These are phyloP conservation scores for Hericium rajendrae DNA, from an alignment of 768 basidiomycete species.

Conservation along the genomic window DNA sequence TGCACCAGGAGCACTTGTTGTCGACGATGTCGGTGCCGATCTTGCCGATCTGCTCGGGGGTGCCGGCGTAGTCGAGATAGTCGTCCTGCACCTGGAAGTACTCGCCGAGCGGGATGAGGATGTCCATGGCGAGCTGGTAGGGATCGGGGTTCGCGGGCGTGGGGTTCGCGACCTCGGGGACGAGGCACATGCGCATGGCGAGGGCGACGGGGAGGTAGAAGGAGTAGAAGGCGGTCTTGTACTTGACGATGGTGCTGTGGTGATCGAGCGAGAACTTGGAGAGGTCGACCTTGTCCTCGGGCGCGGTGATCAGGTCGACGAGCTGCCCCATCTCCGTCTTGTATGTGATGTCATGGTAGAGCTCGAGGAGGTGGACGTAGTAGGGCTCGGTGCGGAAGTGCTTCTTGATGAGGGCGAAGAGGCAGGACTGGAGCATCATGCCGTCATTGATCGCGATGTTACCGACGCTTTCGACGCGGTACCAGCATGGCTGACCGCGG, in stretches of 20 bases:
- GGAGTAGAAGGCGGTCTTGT: conserved; percentile 97
- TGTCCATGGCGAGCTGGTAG: conserved; percentile 66
- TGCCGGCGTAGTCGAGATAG: conserved; percentile 86
- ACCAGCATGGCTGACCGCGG: conserved; percentile 94
- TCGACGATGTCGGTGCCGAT: conserved; percentile 97
- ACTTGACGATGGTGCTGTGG: conserved; percentile 86
- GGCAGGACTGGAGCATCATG: conserved; percentile 92
- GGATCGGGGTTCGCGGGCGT: conserved; percentile 37
- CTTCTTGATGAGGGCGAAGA: conserved; percentile 82
- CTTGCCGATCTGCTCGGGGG: conserved; percentile 90
- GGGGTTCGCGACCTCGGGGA: conserved; percentile 43
- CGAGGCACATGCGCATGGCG: conserved; percentile 70
- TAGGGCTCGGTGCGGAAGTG: conserved; percentile 75
- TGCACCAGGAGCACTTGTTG: conserved; percentile 97
- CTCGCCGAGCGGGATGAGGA: conserved; percentile 88
- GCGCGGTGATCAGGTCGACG: conserved; percentile 91
- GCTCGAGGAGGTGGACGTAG: conserved; percentile 84
- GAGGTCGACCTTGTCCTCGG: conserved; percentile 83
- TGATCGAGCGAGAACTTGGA: conserved; percentile 80
- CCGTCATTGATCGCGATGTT: conserved; percentile 92
- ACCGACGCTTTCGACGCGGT: conserved; percentile 56
- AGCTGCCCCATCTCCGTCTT: conserved; percentile 96
- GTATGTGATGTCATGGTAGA: conserved; percentile 82
- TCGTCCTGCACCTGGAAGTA: conserved; percentile 99
- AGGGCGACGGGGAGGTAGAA: conserved; percentile 98